Conservation (phyloP, 805 yeast species). For the Ogataea nakhonphanomensis region DNA sequence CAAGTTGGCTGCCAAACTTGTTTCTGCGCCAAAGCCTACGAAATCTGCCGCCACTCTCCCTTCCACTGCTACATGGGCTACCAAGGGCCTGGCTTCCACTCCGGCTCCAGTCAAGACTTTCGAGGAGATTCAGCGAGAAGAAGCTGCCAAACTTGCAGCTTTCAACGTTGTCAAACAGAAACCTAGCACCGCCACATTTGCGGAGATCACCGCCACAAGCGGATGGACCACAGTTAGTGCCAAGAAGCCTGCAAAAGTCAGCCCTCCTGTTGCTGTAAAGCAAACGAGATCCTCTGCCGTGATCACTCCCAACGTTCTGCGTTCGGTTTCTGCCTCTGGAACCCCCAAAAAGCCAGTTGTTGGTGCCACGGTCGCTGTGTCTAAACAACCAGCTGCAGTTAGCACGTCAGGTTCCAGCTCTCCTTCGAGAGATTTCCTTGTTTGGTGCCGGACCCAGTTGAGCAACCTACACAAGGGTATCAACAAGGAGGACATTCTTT, state of each 20-base stretch:
- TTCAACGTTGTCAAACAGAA: conserved; percentile 28
- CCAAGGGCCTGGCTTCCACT: conserved; percentile 17
- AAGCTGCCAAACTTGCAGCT: conserved; percentile 30
- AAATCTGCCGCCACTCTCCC: conserved; percentile 33
- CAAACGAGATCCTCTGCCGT: conserved; percentile 20
- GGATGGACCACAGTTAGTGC: conserved; percentile 40
- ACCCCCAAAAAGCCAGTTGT: conserved; percentile 17
- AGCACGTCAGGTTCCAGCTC: conserved; percentile 20
- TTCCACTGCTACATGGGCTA: conserved; percentile 42
- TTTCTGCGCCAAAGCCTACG: conserved; percentile 16
- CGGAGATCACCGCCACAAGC: conserved; percentile 21
- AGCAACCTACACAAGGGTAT: conserved; percentile 69
- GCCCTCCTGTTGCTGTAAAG: conserved; percentile 11
- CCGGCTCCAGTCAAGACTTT: conserved; percentile 40
- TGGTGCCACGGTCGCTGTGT: conserved; percentile 5
- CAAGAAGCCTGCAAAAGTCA: conserved; percentile 35
- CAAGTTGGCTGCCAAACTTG: conserved; percentile 20
- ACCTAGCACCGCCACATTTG: conserved; percentile 24
- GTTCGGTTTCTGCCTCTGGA: conserved; percentile 34
- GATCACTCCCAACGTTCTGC: conserved; percentile 34
- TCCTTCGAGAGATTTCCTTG: conserved; percentile 58
- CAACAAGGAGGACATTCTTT: conserved; percentile 71
- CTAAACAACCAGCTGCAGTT: background rate
- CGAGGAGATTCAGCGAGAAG: conserved; percentile 62
- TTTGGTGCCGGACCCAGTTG: conserved; percentile 71